Percentiles rank a stretch among this genome's conserved stretches.
Conservation (phyloP, 495 filamentous ascomycete species). For the Zalerion maritima region DNA sequence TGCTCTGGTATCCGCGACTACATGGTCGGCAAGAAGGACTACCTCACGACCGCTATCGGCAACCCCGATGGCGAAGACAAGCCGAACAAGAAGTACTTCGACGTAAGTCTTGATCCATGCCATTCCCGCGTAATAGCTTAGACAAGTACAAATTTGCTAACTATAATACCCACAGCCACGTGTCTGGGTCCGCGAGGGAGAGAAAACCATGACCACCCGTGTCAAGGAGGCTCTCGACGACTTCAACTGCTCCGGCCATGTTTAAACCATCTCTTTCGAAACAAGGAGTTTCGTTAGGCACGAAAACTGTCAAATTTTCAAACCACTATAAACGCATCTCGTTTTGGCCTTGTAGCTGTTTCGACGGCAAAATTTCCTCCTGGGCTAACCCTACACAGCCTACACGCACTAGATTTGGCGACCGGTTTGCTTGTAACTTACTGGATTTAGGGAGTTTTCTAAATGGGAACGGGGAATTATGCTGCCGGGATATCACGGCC, state of each 20-base stretch:
- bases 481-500: no score
- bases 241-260: conserved; percentile 77
- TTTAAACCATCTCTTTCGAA: no score
- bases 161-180: conserved; percentile 22
- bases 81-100: conserved; percentile 99
- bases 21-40: conserved; percentile 87
- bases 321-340: no score
- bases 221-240: conserved; percentile 69
- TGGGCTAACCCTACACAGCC: no score
- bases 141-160: conserved; percentile 2
- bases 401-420: no score
- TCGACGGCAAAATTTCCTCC: no score
- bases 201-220: conserved; percentile 87
- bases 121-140: not conserved
- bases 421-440: no score
- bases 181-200: conserved; percentile 84
- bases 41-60: conserved; percentile 69
- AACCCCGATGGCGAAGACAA: conserved; percentile 93
- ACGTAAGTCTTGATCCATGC: conserved; percentile 19
- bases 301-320: no score
- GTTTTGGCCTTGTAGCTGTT: no score
- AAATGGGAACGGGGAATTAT: no score
- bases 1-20: conserved; percentile 83
- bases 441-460: no score
- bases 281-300: no score